Base-by-base conservation (phyloP, 2,329 filamentous ascomycete genomes). In the Neofusicoccum sp. region DNA sequence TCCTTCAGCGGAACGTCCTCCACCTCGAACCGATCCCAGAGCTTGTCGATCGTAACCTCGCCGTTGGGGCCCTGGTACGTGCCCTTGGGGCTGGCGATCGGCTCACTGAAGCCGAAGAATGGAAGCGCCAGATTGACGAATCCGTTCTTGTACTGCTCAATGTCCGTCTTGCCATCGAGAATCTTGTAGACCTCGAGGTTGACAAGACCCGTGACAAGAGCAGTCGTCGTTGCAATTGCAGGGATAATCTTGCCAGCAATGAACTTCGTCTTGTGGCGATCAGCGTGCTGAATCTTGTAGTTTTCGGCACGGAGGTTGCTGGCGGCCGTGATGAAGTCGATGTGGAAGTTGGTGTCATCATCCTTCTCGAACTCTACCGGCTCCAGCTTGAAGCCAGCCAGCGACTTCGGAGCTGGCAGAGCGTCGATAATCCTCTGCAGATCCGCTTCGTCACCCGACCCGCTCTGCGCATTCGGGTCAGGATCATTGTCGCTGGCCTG, bases 181-280 rank as follows among this genome's bases (percentile, higher is more conserved):
- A 99, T 85, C 86, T 99, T 99, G 87, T 91, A 97, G 49, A 98
- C 80, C 80, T 99, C 95, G 47, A 99, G 80, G 14, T 96, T 84
- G 58, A 99, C 92, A 47, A 99, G 83, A 62, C 95, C 95, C 2
- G 95, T 99, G 11, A 98, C 93, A 61, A 99, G 82, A 3, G 95
- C 93, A 2, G 95, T 99, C 0, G 95, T 98, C 3, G 95, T 99
- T 45, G 95, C 95, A 75, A 99, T 99, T 47, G 95, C 95, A 24
- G 95, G 95, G 66, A 99, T 99, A 68, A 99, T 99, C 85, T 99
- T 99, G 75, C 95, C 95, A 33, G 95, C 96, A 73, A 99, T 99
- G 77, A 99, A 98, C 82, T 99, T 99, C 64, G 93, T 99, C 87
- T 95, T 96, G 83, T 97, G 95, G 64, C 91, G 86, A 72, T 99